These are phyloP conservation scores for Phanerochaete sordida DNA, from an alignment of 768 basidiomycete genomes.

Conservation along the genomic window DNA sequence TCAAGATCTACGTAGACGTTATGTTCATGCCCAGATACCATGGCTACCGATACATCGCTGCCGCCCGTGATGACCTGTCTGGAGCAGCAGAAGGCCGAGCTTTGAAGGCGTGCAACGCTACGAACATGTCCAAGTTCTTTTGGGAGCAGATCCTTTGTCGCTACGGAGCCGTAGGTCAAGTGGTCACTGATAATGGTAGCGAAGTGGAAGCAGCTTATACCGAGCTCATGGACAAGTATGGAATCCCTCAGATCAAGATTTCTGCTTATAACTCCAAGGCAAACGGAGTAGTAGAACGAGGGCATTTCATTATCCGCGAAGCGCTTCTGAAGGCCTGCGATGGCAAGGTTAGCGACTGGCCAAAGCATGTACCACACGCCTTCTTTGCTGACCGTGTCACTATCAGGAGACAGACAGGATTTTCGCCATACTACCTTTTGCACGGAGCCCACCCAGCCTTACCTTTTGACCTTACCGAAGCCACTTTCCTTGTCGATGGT, in stretches of 20 bases:
- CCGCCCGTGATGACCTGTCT: constrained; percentile 29
- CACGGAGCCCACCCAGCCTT: constrained; percentile 28
- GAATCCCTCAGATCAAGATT: constrained; percentile 6
- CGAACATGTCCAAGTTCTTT: constrained; percentile 25
- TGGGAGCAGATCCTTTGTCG: constrained; percentile 30
- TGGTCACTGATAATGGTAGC: constrained; percentile 30
- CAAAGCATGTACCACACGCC: constrained; percentile 16
- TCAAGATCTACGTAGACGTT: constrained; percentile 13
- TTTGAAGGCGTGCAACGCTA: constrained; percentile 11
- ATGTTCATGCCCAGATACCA: constrained; percentile 16
- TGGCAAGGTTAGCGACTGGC: constrained; percentile 20
- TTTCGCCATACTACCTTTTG: constrained; percentile 18
- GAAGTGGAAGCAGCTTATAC: constrained; percentile 4
- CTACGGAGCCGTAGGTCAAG: constrained; percentile 24
- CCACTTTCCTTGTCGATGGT: constrained; percentile 27
- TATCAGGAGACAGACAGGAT: constrained; percentile 17
- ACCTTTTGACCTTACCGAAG: constrained; percentile 30
- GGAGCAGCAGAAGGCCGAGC: constrained; percentile 27
- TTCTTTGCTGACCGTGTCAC: constrained; percentile 25
- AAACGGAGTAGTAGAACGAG: constrained; percentile 33
- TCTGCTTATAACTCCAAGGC: constrained; percentile 31
- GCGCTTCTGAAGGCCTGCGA: constrained; percentile 27
- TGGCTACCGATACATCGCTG: constrained; percentile 21
- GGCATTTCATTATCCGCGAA: constrained; percentile 30
- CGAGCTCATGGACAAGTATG: not conserved